Conservation (phyloP, 495 filamentous ascomycete species). For the Xylaria flabelliformis region DNA sequence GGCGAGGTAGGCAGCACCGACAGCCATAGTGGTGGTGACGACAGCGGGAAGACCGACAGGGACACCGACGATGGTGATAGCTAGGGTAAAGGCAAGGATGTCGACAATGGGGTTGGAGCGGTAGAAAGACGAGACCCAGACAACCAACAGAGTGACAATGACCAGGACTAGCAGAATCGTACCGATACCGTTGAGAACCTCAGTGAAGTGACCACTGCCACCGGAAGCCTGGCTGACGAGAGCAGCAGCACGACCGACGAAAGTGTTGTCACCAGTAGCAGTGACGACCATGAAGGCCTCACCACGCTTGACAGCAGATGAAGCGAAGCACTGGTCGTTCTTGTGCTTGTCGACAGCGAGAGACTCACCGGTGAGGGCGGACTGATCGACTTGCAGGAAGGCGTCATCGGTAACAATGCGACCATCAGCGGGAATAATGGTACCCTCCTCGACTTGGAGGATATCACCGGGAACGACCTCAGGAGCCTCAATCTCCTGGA, state of each 20-base stretch:
- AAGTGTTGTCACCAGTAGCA: constrained; percentile 84
- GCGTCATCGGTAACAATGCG: constrained; percentile 78
- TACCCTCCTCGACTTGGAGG: constrained; percentile 85
- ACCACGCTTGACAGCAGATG: constrained; percentile 89
- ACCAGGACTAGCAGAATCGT: constrained; percentile 83
- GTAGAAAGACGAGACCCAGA: constrained; percentile 89
- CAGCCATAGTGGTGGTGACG: constrained; percentile 95
- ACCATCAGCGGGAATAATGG: constrained; percentile 89
- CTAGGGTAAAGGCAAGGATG: constrained; percentile 84
- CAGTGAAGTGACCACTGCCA: constrained; percentile 84
- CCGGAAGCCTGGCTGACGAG: constrained; percentile 76
- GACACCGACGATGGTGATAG: constrained; percentile 91
- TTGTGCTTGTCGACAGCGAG: constrained; percentile 87
- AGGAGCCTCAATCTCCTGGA: constrained; percentile 74
- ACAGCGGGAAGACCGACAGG: constrained; percentile 96
- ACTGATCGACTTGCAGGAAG: constrained; percentile 91
- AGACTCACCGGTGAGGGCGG: constrained; percentile 90
- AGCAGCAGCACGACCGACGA: constrained; percentile 86
- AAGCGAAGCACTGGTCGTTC: constrained; percentile 79
- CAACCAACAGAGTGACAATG: constrained; percentile 75
- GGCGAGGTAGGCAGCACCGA: constrained; percentile 91
- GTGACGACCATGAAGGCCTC: constrained; percentile 81
- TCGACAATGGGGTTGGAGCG: constrained; percentile 75
- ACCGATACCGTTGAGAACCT: constrained; percentile 84
- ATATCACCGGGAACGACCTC: constrained; percentile 92